Conservation (phyloP, 352 stramenopile species). For the Pythium brassicae region DNA sequence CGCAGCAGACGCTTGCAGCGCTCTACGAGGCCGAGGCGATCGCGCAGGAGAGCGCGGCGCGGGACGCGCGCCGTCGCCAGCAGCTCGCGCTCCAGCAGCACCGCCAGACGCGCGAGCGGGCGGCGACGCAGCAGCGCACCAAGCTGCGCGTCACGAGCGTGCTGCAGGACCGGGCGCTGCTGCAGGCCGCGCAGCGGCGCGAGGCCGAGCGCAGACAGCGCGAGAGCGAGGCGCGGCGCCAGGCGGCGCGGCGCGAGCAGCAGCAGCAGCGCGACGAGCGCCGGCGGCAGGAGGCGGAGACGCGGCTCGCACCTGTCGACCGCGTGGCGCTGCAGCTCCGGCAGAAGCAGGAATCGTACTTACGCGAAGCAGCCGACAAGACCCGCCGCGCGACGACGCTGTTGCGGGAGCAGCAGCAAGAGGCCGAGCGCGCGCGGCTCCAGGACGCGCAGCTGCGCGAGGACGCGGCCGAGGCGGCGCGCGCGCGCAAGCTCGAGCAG, state of each 20-base stretch:
- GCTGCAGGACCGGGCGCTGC: slow-evolving; percentile 51
- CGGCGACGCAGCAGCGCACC: slow-evolving; percentile 63
- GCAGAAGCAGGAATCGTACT: slow-evolving; percentile 33
- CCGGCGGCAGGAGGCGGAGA: slow-evolving; percentile 38
- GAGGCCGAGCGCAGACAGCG: slow-evolving; percentile 58
- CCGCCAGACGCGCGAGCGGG: slow-evolving; percentile 34
- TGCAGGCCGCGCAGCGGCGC: slow-evolving; percentile 38
- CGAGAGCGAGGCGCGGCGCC: slow-evolving; percentile 51
- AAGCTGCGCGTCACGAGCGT: slow-evolving; percentile 60
- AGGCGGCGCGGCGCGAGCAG: slow-evolving; percentile 33
- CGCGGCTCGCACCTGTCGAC: slow-evolving; percentile 33
- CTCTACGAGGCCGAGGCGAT: slow-evolving; percentile 40
- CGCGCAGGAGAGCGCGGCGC: slow-evolving; percentile 36
- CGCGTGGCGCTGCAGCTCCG: slow-evolving; percentile 58
- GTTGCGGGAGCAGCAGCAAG: slow-evolving; percentile 52
- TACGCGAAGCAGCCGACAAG: slow-evolving; percentile 56
- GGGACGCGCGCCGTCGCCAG: slow-evolving; percentile 40
- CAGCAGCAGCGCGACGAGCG: too few species aligned
- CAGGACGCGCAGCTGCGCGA: slow-evolving; percentile 74
- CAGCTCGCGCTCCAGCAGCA: slow-evolving; percentile 43
- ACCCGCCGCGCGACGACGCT: slow-evolving; percentile 31
- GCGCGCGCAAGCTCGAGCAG: slow-evolving; percentile 53
- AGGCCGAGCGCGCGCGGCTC: slow-evolving; percentile 37
- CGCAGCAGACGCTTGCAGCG: slow-evolving; percentile 68
- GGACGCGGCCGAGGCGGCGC: slow-evolving; percentile 67